phyloP scores from a whole-genome alignment of 1,284 basidiomycete genomes.

The Melampsora larici-populina region DNA sequence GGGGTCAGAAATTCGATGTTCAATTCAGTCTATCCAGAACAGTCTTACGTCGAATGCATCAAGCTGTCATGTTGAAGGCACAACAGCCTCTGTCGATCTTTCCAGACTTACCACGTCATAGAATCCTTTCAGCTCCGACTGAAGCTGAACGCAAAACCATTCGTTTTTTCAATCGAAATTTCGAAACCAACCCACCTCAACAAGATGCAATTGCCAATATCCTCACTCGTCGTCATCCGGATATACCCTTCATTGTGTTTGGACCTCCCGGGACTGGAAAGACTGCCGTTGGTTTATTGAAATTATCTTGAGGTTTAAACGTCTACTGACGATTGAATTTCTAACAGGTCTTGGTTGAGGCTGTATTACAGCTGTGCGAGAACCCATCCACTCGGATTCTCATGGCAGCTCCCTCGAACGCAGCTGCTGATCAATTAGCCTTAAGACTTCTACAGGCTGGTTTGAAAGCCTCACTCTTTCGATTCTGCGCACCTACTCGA shows the following conservation, averaged over 20 bases:
- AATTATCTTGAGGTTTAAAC: slow-evolving; percentile 65
- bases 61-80: no score
- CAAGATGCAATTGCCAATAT: slow-evolving; percentile 62
- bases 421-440: slow-evolving; percentile 64
- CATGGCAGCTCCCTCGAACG: slow-evolving; percentile 66
- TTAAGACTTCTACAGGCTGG: slow-evolving; percentile 58
- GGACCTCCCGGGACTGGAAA: slow-evolving; percentile 52
- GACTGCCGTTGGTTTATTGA: slow-evolving; percentile 59
- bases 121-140: slow-evolving; percentile 43
- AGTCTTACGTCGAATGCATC: no score
- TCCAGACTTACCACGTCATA: no score
- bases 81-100: no score
- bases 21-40: no score
- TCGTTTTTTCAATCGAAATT: slow-evolving; percentile 56
- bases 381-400: slow-evolving; percentile 59
- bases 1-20: no score
- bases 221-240: slow-evolving; percentile 51
- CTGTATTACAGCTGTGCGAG: slow-evolving; percentile 62
- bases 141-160: slow-evolving; percentile 44
- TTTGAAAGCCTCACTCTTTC: slow-evolving; percentile 58
- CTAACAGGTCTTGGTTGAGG: slow-evolving; percentile 66
- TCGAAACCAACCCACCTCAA: slow-evolving; percentile 61
- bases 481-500: slow-evolving; percentile 66
- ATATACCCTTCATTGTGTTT: background rate
- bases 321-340: slow-evolving; percentile 67